phyloP scores from a whole-genome alignment of 495 filamentous ascomycete species.

The Daldinia grandis region DNA sequence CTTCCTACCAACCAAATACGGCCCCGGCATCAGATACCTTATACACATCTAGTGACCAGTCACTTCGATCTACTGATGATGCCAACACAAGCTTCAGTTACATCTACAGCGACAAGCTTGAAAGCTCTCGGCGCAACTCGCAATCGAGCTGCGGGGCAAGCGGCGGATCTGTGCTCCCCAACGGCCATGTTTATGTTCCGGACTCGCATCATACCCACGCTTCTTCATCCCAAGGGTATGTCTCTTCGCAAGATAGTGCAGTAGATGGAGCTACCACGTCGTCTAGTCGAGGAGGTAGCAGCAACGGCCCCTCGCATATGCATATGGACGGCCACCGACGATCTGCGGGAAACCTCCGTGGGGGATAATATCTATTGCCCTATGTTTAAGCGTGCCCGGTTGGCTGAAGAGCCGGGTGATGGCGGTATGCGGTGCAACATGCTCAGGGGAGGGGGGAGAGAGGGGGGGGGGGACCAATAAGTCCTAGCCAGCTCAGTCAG shows the following conservation, averaged over 20 bases:
- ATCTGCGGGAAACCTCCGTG: conserved; percentile 48
- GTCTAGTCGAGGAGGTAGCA: conserved; percentile 24
- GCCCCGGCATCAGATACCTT: conserved; percentile 14
- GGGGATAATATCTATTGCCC: conserved; percentile 34
- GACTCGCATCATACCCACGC: conserved; percentile 31
- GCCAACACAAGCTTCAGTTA: conserved; percentile 31
- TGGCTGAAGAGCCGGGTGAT: conserved; percentile 36
- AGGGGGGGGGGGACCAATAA: conserved; percentile 1
- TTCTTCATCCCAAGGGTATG: conserved; percentile 28
- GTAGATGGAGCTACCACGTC: conserved; percentile 33
- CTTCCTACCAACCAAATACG: conserved; percentile 13
- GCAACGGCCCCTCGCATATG: conserved; percentile 35
- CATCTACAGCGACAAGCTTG: conserved; percentile 39
- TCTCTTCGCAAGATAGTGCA: conserved; percentile 18
- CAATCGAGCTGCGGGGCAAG: conserved; percentile 35
- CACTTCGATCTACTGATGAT: conserved; percentile 37
- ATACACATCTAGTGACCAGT: conserved; percentile 31
- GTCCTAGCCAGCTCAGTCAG: conserved; percentile 35
- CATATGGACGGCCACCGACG: conserved; percentile 41
- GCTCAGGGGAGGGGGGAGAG: not conserved
- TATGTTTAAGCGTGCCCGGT: conserved; percentile 33
- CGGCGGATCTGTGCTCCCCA: conserved; percentile 37
- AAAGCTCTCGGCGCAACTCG: conserved; percentile 30
- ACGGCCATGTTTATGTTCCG: conserved; percentile 46
- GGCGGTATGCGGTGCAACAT: conserved; percentile 39